Evolutionary conservation across 2,329 filamentous ascomycete genomes (phyloP), one percentile per base, ranked within the genome.

Genomic region (Claviceps digitariae): DNA sequence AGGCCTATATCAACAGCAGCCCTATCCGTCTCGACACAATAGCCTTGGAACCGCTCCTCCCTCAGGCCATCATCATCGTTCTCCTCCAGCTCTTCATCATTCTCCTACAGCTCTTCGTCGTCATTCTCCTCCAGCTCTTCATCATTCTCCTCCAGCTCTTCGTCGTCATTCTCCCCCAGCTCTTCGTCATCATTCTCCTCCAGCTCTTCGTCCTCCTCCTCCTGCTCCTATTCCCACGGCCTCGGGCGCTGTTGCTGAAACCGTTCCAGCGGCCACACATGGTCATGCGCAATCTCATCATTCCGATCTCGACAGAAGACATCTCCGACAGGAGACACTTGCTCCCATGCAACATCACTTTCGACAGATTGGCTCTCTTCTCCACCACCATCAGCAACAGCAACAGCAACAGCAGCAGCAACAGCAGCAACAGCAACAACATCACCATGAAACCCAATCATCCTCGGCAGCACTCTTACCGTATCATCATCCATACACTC

Each of bases 311-410:
- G 76, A 81, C 60, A 77, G 77, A 65, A 76, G 77, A 59, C 74
- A 76, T 61, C 73, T 78, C 75, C 78, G 79, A 52, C 74, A 72
- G 66, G 77, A 79, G 59, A 69, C 71, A 53, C 78, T 74, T 62
- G 69, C 74, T 63, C 72, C 74, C 58, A 74, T 77, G 67, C 77
- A 78, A 66, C 77, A 81, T 62, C 74, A 72, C 51, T 73, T 74
- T 60, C 66, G 63, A 36, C 65, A 65, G 52, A 61, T 59, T 31
- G 61, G 56, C n/a, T 60, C 57, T 20, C 29, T 17, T 36, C 4
- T 12, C n/a, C 46, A 48, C 27, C 57, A 55, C n/a, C 63, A 57
- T 9, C 58, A 58, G 1, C 58, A 57, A 17, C 56, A 55, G 44
- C 56, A 57, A 12, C 57, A 56, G 15, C 58, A 58, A 1, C 58